Conservation (phyloP, 2,329 filamentous ascomycete species). For the Colletotrichum sp. region DNA sequence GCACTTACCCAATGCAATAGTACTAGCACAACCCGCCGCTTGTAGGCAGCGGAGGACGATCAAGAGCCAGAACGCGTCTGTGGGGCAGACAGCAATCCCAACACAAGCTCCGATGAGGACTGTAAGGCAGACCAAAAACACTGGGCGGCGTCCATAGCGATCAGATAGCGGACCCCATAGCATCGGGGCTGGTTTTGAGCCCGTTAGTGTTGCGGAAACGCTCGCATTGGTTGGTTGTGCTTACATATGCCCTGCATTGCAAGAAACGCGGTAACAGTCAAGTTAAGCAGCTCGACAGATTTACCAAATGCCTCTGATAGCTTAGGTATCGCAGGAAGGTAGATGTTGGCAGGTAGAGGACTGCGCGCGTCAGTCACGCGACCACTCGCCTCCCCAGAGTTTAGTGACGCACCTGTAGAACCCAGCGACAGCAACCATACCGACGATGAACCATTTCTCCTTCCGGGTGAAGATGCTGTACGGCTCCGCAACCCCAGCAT, state of each 20-base stretch:
- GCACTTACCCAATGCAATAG: slow-evolving; percentile 29
- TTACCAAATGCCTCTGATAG: slow-evolving; percentile 30
- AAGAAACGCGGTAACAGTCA: slow-evolving; percentile 36
- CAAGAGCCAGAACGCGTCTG: slow-evolving; percentile 34
- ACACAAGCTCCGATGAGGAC: slow-evolving; percentile 35
- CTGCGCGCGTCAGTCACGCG: slow-evolving; percentile 16
- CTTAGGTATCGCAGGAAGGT: slow-evolving; percentile 35
- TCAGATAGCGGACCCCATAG: slow-evolving; percentile 39
- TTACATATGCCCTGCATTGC: slow-evolving; percentile 31
- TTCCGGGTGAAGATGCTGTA: slow-evolving; percentile 28
- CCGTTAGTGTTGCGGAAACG: rapidly evolving
- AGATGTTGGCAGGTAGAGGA: slow-evolving; percentile 38
- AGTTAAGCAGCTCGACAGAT: slow-evolving; percentile 34
- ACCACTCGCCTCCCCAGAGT: neutral
- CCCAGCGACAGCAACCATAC: slow-evolving; percentile 29
- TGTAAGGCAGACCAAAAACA: slow-evolving; percentile 32
- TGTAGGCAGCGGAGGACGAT: slow-evolving; percentile 34
- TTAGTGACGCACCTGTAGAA: slow-evolving; percentile 21
- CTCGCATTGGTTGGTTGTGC: rapidly evolving
- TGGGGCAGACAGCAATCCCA: slow-evolving; percentile 35
- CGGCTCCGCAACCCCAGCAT: neutral
- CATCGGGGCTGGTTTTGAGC: slow-evolving; percentile 27
- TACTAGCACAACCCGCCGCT: slow-evolving; percentile 37
- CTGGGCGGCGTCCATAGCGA: slow-evolving; percentile 32
- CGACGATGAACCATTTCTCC: slow-evolving; percentile 31